Evolutionary conservation across 2,329 filamentous ascomycete species (phyloP).

Genomic region (Ascocoryne sarcoides): DNA sequence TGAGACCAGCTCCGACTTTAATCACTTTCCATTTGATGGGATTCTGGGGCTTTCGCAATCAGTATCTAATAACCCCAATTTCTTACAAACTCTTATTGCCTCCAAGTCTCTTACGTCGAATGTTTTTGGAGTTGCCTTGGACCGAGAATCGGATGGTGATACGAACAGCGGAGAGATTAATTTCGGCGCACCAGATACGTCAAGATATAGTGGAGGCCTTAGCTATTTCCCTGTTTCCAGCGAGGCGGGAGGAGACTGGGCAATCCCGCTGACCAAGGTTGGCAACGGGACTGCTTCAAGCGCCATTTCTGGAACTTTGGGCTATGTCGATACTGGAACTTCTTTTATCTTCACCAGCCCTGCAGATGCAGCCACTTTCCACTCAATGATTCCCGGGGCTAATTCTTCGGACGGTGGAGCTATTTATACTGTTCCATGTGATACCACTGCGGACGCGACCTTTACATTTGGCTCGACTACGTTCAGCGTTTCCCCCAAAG

Average conservation of each 20-base stretch:
- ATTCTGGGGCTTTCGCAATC: slow-evolving; percentile 71
- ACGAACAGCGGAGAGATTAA: slow-evolving; percentile 66
- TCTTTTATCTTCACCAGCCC: slow-evolving; percentile 68
- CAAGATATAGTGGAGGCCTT: slow-evolving; percentile 60
- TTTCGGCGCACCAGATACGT: slow-evolving; percentile 61
- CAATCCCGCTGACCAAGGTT: slow-evolving; percentile 59
- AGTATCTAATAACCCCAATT: slow-evolving; percentile 47
- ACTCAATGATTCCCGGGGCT: slow-evolving; percentile 54
- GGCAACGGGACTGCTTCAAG: slow-evolving; percentile 47
- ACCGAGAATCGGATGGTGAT: slow-evolving; percentile 56
- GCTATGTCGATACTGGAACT: slow-evolving; percentile 79
- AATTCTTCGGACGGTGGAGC: slow-evolving; percentile 42
- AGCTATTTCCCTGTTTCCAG: slow-evolving; percentile 50
- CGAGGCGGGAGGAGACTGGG: slow-evolving; percentile 55
- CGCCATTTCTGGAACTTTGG: slow-evolving; percentile 37
- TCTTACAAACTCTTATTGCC: slow-evolving; percentile 53
- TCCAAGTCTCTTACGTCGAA: slow-evolving; percentile 53
- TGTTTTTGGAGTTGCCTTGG: slow-evolving; percentile 63
- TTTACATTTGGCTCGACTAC: slow-evolving; percentile 59
- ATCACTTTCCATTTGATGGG: slow-evolving; percentile 75
- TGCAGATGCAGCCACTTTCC: slow-evolving; percentile 56
- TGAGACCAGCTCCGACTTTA: slow-evolving; percentile 65
- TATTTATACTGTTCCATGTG: slow-evolving; percentile 66
- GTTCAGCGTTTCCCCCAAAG: slow-evolving; percentile 58
- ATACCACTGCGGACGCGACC: slow-evolving; percentile 49